Evolutionary conservation across 768 basidiomycete genomes (phyloP).

Genomic region (Mycena galopus): DNA sequence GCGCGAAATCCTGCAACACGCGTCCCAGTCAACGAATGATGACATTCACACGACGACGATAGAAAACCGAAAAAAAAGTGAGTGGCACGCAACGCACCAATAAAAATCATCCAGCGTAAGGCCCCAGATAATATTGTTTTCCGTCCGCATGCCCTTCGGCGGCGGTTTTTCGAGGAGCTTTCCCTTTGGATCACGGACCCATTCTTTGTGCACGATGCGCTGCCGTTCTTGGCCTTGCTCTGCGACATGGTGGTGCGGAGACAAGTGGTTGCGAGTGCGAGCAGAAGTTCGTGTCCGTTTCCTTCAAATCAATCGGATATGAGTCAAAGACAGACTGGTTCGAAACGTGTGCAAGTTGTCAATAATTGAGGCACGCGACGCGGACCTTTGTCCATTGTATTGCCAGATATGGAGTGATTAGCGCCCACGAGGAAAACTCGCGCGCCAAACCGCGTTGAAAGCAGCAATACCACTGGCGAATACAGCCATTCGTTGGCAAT

Average conservation of each 20-base stretch:
- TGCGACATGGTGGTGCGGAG: slow-evolving; percentile 19
- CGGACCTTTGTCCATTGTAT: too few relatives aligned
- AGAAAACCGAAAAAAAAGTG: not conserved
- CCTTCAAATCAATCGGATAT: slow-evolving; percentile 11
- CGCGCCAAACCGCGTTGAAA: too few relatives aligned
- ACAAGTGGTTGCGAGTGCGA: not conserved
- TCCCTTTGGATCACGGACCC: slow-evolving; percentile 39
- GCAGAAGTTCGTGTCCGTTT: slow-evolving; percentile 20
- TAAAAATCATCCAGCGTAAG: slow-evolving; percentile 42
- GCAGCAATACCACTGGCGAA: too few relatives aligned
- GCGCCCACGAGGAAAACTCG: too few relatives aligned
- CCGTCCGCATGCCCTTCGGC: slow-evolving; percentile 39
- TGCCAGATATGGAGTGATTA: too few relatives aligned
- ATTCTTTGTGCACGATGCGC: slow-evolving; percentile 32
- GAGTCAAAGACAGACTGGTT: slow-evolving; percentile 18
- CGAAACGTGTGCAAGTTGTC: too few relatives aligned
- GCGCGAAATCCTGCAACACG: slow-evolving; percentile 37
- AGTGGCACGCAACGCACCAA: slow-evolving; percentile 37
- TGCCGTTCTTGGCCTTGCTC: slow-evolving; percentile 1
- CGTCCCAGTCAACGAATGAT: not conserved
- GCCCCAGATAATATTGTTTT: slow-evolving; percentile 46
- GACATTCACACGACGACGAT: too few relatives aligned
- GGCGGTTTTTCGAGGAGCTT: slow-evolving; percentile 34
- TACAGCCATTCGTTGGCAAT: too few relatives aligned
- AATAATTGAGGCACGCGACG: too few relatives aligned